Evolutionary conservation across 169 alveolate genomes (phyloP), one percentile per base, ranked within the genome.

Genomic region (Plasmodium coatneyi): DNA sequence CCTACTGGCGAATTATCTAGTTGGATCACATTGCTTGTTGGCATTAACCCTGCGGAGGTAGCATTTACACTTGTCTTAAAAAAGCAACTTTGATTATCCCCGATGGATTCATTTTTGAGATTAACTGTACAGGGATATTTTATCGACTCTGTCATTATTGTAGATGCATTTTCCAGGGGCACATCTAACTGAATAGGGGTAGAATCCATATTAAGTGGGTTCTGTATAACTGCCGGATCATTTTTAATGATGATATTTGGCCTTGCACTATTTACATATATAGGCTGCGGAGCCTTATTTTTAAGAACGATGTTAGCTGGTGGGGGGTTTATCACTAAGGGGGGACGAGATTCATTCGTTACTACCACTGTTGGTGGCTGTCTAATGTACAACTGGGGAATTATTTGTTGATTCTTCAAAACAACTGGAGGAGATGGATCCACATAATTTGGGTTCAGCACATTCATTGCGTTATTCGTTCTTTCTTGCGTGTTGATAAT

Each of bases 281-380:
- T 93, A 39, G 97, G 97, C 80, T 96, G 97, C 4, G 97, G 97
- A 5, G 97, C 96, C 78, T 96, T 96, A 71, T 96, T 96, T 84
- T 95, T 96, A 7, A 96, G 96, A 39, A 96, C 89, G 22, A 96
- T 95, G 60, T 96, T 96, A 36, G 97, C 97, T n/a, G 97, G 97
- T 66, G 97, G 97, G 79, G 96, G 97, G 71, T 95, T 96, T 14
- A 96, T 96, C 71, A 96, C 97, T 71, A 96, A 90, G 19, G 97
- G 97, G 14, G 97, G 97, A 39, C 97, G 80, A 22, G 97, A 87
- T 32, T 92, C 93, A 83, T 96, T 96, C 71, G 97, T 92, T 30
- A 96, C 97, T 60, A 96, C 95, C 25, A 96, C 97, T 0, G 97
- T 96, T 22, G 97, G 97, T 70, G 95, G 95, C 83, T 96, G 97